A percentile compares a stretch with the other conserved stretches of the same genome.
Conservation (phyloP, 2,329 filamentous ascomycete species). For the Dactylellina sp. region DNA sequence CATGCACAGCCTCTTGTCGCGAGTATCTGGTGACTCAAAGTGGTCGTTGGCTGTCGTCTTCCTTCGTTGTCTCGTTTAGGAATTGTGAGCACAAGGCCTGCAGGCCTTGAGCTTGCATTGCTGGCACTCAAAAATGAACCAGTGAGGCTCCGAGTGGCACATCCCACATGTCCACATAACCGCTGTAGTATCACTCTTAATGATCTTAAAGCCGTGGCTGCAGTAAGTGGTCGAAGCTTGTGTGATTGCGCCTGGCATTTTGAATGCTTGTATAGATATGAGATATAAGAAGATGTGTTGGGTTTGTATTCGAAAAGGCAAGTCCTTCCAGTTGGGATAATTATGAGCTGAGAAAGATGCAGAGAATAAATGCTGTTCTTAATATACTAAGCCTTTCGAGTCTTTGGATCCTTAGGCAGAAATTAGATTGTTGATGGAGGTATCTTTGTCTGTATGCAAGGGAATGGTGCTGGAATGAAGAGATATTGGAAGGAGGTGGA, state of each 20-base stretch:
- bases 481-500: constrained; percentile 57
- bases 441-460: constrained; percentile 51
- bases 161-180: constrained; percentile 75
- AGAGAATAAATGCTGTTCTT: constrained; percentile 11
- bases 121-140: constrained; percentile 76
- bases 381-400: constrained; percentile 11
- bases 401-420: constrained; percentile 33
- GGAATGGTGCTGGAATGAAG: constrained; percentile 56
- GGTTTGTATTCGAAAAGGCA: constrained; percentile 35
- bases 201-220: constrained; percentile 73
- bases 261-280: constrained; percentile 19
- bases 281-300: constrained; percentile 32
- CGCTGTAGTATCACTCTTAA: constrained; percentile 75
- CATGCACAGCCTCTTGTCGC: constrained; percentile 43
- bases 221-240: constrained; percentile 70
- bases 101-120: constrained; percentile 77
- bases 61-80: constrained; percentile 60
- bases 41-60: constrained; percentile 32
- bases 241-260: constrained; percentile 54
- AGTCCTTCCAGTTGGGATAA: constrained; percentile 46
- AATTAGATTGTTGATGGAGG: constrained; percentile 38
- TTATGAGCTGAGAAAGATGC: constrained; percentile 14
- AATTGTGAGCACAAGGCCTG: constrained; percentile 69
- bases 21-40: constrained; percentile 54
- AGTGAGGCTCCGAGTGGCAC: constrained; percentile 74